Base-by-base conservation (phyloP, 352 stramenopile genomes). In the Phytophthora megakarya region DNA sequence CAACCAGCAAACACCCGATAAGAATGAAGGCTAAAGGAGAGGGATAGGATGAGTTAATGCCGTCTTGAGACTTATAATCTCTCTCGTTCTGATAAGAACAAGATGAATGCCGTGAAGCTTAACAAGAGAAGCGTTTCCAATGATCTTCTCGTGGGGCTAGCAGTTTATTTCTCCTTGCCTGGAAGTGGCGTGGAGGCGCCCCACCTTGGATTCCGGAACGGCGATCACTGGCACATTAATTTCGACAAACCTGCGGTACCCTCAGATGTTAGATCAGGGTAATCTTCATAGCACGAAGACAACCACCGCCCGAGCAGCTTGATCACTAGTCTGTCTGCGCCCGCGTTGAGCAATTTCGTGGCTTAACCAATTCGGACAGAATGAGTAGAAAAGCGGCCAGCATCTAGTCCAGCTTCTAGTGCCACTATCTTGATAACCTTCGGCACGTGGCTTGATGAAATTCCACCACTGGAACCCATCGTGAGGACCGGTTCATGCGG, bases 261-360 rank as follows among this genome's bases (percentile, higher is more conserved):
- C 15, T 58, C 26, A 13, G 19, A 22, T 7, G 48, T 42, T 26
- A 65, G 35, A 13, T 64, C 45, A 8, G 50, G 43, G 19, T 68
- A 73, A 3, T 64, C 50, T 39, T 73, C 58, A n/a, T 44, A 73
- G 19, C 37, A 52, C 2, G 10, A 37, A 1, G 67, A 71, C 1
- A 61, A 39, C 67, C 61, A 71, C 1, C 61, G 23, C 0, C 59
- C 60, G 2, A 70, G 54, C 9, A 65, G 19, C 48, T 74, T 70
- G 43, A 75, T 71, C n/a, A 58, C 23, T 0, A 70, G 42, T 3
- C 40, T 42, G 19, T 71, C 61, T 22, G 49, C 57, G 0, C 37
- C n/a, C 2, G 48, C 61, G 32, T 49, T 64, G 6, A 65, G 25
- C 12, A 75, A n/a, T 21, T 50, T 57, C 0, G 61, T 75, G 0